phyloP scores from a whole-genome alignment of 495 filamentous ascomycete genomes.

The Letharia lupina region DNA sequence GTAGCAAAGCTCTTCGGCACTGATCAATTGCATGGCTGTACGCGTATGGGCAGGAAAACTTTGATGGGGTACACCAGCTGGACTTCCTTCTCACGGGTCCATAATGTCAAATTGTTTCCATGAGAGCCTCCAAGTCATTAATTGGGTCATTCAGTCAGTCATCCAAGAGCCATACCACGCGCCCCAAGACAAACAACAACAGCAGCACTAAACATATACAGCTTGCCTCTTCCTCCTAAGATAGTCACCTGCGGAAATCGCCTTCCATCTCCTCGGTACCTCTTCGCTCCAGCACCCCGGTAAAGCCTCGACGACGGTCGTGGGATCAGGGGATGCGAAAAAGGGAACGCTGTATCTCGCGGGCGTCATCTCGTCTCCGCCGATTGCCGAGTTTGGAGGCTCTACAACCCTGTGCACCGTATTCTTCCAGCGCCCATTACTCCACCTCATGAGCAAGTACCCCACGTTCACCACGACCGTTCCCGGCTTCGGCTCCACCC shows the following conservation, averaged over 20 bases:
- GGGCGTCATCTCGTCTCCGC: background rate
- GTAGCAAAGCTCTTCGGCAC: too few species aligned
- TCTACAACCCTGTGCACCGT: slow-evolving; percentile 4
- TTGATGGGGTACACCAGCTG: too few species aligned
- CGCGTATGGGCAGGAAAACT: too few species aligned
- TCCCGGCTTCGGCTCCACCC: background rate
- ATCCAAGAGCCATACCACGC: background rate
- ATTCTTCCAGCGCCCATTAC: slow-evolving; percentile 12
- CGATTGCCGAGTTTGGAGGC: background rate
- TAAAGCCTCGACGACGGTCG: slow-evolving; percentile 41
- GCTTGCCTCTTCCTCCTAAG: slow-evolving; percentile 10
- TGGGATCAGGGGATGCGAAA: slow-evolving; percentile 41
- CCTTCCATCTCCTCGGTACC: slow-evolving; percentile 28
- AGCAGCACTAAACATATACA: background rate
- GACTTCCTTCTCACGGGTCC: too few species aligned
- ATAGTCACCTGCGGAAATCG: slow-evolving; percentile 9
- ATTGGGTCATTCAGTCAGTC: too few species aligned
- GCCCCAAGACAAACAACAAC: background rate
- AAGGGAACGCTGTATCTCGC: slow-evolving; percentile 45
- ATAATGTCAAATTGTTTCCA: too few species aligned
- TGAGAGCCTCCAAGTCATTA: too few species aligned
- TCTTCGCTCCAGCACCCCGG: slow-evolving; percentile 33
- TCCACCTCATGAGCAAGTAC: slow-evolving; percentile 13
- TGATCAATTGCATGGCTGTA: too few species aligned
- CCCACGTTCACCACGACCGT: slow-evolving; percentile 4